Evolutionary conservation across 2,329 filamentous ascomycete genomes (phyloP).

Genomic region (Sclerotinia sclerotiorum): DNA sequence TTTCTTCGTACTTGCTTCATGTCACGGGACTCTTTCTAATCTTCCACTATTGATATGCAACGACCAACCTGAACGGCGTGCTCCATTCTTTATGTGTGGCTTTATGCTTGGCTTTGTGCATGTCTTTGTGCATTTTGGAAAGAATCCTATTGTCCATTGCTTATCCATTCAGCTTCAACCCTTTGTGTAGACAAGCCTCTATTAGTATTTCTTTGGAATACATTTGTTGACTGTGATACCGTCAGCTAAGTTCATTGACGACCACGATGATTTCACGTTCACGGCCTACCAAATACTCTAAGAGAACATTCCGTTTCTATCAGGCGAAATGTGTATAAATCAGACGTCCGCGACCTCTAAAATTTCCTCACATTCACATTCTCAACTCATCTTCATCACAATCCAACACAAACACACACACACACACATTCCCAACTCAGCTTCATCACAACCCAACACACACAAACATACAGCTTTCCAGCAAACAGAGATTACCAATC

Average conservation of each 20-base stretch:
- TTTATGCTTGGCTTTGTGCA: not conserved
- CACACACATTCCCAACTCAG: too few species aligned
- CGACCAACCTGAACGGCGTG: not conserved
- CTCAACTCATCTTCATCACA: not conserved
- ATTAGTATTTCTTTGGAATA: not conserved
- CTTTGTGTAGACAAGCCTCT: not conserved
- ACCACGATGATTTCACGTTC: too few species aligned
- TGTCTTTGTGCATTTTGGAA: too few species aligned
- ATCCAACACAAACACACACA: not conserved
- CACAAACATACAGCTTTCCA: not conserved
- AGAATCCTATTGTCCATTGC: not conserved
- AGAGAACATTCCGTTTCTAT: too few species aligned
- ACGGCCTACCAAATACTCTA: too few species aligned
- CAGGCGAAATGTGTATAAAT: too few species aligned
- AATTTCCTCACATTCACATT: too few species aligned
- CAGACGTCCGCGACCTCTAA: too few species aligned
- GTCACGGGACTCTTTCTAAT: not conserved
- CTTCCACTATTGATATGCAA: not conserved
- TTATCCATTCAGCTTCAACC: too few species aligned
- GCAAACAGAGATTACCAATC: not conserved
- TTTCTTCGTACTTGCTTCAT: not conserved
- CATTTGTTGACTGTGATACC: too few species aligned
- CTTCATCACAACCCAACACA: not conserved
- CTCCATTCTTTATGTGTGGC: too few species aligned
- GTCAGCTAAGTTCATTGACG: not conserved